Conservation (phyloP, 2,329 filamentous ascomycete genomes). For the Xylaria digitata region DNA sequence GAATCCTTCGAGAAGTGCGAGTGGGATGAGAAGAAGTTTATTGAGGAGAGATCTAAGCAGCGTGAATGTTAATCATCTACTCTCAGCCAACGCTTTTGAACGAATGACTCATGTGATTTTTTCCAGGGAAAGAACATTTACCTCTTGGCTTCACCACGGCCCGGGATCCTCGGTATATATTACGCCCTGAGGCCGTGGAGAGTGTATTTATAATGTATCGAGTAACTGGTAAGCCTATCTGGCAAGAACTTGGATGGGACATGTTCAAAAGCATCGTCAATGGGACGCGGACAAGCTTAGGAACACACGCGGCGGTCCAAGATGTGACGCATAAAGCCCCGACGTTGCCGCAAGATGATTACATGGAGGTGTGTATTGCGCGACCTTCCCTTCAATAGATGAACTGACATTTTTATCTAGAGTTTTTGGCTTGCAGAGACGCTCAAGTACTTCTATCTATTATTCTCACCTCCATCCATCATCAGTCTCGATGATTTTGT, state of each 20-base stretch:
- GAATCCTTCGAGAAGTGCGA: slow-evolving; percentile 50
- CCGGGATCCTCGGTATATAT: slow-evolving; percentile 52
- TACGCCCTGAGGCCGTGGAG: slow-evolving; percentile 52
- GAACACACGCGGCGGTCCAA: slow-evolving; percentile 46
- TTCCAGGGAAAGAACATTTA: slow-evolving; percentile 49
- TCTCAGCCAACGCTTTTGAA: neutral
- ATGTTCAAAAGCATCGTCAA: slow-evolving; percentile 49
- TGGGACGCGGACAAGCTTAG: slow-evolving; percentile 43
- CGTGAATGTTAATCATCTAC: slow-evolving; percentile 42
- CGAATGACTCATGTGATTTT: neutral
- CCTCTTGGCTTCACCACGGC: slow-evolving; percentile 67
- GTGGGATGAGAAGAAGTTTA: slow-evolving; percentile 44
- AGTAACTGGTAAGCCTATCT: slow-evolving; percentile 46
- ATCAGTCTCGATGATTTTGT: slow-evolving; percentile 71
- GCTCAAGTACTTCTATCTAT: slow-evolving; percentile 58
- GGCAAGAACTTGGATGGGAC: slow-evolving; percentile 48
- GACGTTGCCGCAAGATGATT: slow-evolving; percentile 58
- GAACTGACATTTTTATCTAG: slow-evolving; percentile 51
- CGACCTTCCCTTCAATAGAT: neutral
- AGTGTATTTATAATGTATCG: slow-evolving; percentile 51
- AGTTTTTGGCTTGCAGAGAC: slow-evolving; percentile 75
- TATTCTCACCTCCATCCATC: slow-evolving; percentile 65
- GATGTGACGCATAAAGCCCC: slow-evolving; percentile 60
- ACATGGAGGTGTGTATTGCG: slow-evolving; percentile 47
- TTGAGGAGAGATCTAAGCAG: slow-evolving; percentile 41